phyloP scores from a whole-genome alignment of 1,139 yeast genomes.

The Arxiozyma heterogenica region DNA sequence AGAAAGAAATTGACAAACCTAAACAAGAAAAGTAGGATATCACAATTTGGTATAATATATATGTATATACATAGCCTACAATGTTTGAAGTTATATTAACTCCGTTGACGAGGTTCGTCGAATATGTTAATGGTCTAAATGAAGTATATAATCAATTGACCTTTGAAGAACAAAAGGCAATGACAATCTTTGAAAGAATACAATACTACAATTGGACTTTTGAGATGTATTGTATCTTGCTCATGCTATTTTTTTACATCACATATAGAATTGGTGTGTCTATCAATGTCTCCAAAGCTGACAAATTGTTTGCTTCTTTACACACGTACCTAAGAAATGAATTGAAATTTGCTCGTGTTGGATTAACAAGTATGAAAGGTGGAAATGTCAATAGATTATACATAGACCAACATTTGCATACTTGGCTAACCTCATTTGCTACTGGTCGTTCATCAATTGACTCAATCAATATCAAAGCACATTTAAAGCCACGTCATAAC shows the following conservation, averaged over 20 bases:
- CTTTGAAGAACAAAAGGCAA: slow-evolving; percentile 42
- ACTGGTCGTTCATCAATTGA: slow-evolving; percentile 78
- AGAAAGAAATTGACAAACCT: no score
- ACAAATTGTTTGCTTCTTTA: slow-evolving; percentile 41
- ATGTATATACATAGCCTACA: neutral
- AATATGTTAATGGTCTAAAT: slow-evolving; percentile 16
- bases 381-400: slow-evolving; percentile 31
- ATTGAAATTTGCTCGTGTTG: slow-evolving; percentile 69
- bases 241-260: slow-evolving; percentile 40
- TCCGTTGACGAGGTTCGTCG: slow-evolving; percentile 4
- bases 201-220: slow-evolving; percentile 58
- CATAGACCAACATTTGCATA: slow-evolving; percentile 62
- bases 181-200: slow-evolving; percentile 44
- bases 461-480: slow-evolving; percentile 51
- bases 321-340: slow-evolving; percentile 41
- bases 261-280: slow-evolving; percentile 48
- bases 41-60: neutral
- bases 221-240: slow-evolving; percentile 48
- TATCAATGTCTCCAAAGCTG: slow-evolving; percentile 50
- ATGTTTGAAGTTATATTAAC: slow-evolving; percentile 15
- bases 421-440: slow-evolving; percentile 65
- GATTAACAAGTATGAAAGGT: slow-evolving; percentile 37
- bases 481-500: slow-evolving; percentile 75
- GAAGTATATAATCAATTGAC: slow-evolving; percentile 35
- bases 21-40: neutral